phyloP scores from a whole-genome alignment of 1,139 yeast genomes.

The Pichia sp. region DNA sequence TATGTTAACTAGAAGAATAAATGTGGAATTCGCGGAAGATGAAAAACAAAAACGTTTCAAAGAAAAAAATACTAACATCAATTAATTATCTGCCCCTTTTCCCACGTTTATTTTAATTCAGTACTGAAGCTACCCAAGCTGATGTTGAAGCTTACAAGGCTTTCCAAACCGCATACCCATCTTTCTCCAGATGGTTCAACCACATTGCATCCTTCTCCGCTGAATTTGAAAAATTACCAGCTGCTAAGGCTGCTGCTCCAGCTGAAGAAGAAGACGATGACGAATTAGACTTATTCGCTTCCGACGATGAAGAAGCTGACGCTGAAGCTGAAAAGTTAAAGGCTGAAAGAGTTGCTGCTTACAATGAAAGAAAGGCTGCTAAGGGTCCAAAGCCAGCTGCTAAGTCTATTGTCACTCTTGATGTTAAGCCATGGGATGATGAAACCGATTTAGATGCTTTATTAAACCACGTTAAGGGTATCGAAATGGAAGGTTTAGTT shows the following conservation, averaged over 20 bases:
- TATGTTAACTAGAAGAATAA: no score
- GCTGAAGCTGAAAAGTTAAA: constrained; percentile 95
- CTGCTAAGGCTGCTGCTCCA: constrained; percentile 51
- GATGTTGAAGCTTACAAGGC: constrained; percentile 93
- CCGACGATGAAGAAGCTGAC: constrained; percentile 89
- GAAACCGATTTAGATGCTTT: constrained; percentile 91
- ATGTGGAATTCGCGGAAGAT: no score
- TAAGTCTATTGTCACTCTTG: constrained; percentile 92
- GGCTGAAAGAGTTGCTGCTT: constrained; percentile 96
- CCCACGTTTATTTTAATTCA: constrained; percentile 20
- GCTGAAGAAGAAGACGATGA: constrained; percentile 55
- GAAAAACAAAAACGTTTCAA: no score
- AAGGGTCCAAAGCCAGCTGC: constrained; percentile 98
- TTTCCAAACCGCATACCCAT: constrained; percentile 89
- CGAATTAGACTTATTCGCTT: constrained; percentile 93
- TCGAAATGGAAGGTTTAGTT: constrained; percentile 84
- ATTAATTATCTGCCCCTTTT: no score
- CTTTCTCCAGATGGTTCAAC: constrained; percentile 96
- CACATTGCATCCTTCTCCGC: constrained; percentile 90
- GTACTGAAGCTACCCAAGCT: constrained; percentile 88
- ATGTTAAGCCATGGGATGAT: constrained; percentile 99
- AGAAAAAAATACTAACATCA: no score
- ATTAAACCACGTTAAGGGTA: constrained; percentile 74
- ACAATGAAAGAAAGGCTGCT: constrained; percentile 95
- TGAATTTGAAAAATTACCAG: constrained; percentile 81